Base-by-base conservation (phyloP, 2,329 filamentous ascomycete genomes). In the Cladosporium sp. region DNA sequence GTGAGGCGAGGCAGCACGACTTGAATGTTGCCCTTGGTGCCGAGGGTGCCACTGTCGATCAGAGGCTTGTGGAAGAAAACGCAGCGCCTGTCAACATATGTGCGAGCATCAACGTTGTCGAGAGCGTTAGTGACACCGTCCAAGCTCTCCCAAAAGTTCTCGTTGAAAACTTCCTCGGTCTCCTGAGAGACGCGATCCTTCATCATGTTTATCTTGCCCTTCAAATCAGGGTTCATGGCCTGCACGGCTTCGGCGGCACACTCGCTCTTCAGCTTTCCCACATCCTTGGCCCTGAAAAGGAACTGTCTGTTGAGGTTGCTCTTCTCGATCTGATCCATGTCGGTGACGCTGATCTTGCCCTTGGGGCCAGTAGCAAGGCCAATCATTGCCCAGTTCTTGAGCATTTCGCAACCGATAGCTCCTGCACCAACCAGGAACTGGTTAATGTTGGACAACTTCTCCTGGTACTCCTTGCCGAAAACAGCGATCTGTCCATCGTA, bases 311-410 rank as follows among this genome's bases (percentile, higher is more conserved):
- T 99, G 53, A 99, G 80, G 72, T 99, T 99, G 78, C 93, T 97
- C 83, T 93, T 96, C 77, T 99, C 94, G 66, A 99, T 99, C 56
- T 92, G 92, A 70, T 99, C 94, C 86, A 96, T 97, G 72, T 99
- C 94, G 13, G 95, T 97, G 50, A 99, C 89, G 58, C 80, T 90
- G 68, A 99, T 95, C 74, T 89, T 88, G 67, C 94, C 94, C 49
- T 91, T 83, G 3, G 91, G 90, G 3, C 94, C 94, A 45, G 89
- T 90, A 44, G 88, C 93, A 28, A 99, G 80, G 64, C 94, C 94
- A 73, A 97, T 96, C 92, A 99, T 95, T 35, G 95, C 93, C 92
- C 94, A 99, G 75, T 97, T 97, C 84, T 99, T 99, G 65, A 99
- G 79, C 89, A 97, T 99, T 72, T 99, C 94, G 70, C 94, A 99